Base-by-base conservation (phyloP, 371 early-diverging fungal genomes). In the Mucor irregularis region DNA sequence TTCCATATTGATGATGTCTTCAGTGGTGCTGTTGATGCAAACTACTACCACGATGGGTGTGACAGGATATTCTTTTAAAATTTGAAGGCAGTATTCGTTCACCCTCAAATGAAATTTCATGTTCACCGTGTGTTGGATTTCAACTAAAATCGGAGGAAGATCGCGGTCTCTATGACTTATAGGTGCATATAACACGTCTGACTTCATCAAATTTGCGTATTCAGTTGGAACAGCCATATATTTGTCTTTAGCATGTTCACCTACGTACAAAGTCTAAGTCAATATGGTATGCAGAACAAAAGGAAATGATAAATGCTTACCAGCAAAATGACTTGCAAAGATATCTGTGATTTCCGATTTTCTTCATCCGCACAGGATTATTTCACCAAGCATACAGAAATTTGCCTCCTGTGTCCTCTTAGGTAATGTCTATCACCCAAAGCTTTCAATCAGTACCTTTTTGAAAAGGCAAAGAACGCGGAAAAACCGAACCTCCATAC, bases 11-110 rank as follows among this genome's bases (percentile, higher is more conserved):
- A 52, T 28, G 31, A 42, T 30, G 30, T 52, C n/a, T 52, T 29
- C 22, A 31, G 42, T 42, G 42, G 52, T 40, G 22, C 52, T 52
- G 52, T 52, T 52, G 30, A 52, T 52, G 31, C 42, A 52, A 52
- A 52, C 31, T 40, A 52, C 42, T 40, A 51, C 29, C 39, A 51
- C 39, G 16, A 51, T 39, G 17, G 40, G 29, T 26, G 40, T 29
- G 39, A 51, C 38, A 51, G 39, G 51, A 17, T 51, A 51, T 22
- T 51, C 38, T 51, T 51, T 51, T 51, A 51, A 28, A 39, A 39
- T 28, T 51, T 51, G 51, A 24, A 62, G 11, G n/a, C 34, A 34
- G 11, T 34, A 34, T 34, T 34, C 34, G n/a, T 7, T 34, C n/a
- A 25, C 44, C 24, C 25, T n/a, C 6, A 46, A 35, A 24, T 24